Percentiles rank a stretch among this genome's conserved stretches.
phyloP scores from a whole-genome alignment of 2,329 filamentous ascomycete genomes.

The Fusarium succisae region DNA sequence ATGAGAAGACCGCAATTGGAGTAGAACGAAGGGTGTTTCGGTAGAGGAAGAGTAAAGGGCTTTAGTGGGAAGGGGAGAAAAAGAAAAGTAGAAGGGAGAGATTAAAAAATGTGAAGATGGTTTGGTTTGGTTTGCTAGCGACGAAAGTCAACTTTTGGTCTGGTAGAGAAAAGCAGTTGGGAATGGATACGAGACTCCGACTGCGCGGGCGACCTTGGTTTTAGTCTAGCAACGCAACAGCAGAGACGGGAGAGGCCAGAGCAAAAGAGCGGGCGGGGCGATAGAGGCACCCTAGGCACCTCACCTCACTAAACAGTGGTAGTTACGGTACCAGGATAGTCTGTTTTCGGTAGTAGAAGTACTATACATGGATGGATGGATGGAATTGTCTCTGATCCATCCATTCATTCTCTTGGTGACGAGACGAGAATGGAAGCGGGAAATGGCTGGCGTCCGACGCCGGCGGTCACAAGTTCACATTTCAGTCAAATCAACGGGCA shows the following conservation, averaged over 20 bases:
- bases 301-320: not conserved
- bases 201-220: slow-evolving; percentile 27
- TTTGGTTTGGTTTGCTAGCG: slow-evolving; percentile 22
- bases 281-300: slow-evolving; percentile 7
- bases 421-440: slow-evolving; percentile 15
- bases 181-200: slow-evolving; percentile 5
- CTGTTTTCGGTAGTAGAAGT: slow-evolving; percentile 28
- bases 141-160: slow-evolving; percentile 15
- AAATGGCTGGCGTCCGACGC: slow-evolving; percentile 34
- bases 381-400: slow-evolving; percentile 7
- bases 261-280: slow-evolving; percentile 2
- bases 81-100: slow-evolving; percentile 1
- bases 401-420: not conserved
- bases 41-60: not conserved
- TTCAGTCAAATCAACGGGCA: slow-evolving; percentile 28
- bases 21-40: not conserved
- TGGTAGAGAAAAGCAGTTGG: slow-evolving; percentile 12
- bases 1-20: not conserved
- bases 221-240: slow-evolving; percentile 27
- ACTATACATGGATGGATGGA: slow-evolving; percentile 5
- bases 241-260: not conserved
- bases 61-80: not conserved
- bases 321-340: slow-evolving; percentile 7
- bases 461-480: slow-evolving; percentile 40
- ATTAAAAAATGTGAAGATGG: slow-evolving; percentile 20